These are phyloP conservation scores for Saccharum officinarum DNA, from an alignment of 176 grass and related monocot species.

Conservation along the genomic window DNA sequence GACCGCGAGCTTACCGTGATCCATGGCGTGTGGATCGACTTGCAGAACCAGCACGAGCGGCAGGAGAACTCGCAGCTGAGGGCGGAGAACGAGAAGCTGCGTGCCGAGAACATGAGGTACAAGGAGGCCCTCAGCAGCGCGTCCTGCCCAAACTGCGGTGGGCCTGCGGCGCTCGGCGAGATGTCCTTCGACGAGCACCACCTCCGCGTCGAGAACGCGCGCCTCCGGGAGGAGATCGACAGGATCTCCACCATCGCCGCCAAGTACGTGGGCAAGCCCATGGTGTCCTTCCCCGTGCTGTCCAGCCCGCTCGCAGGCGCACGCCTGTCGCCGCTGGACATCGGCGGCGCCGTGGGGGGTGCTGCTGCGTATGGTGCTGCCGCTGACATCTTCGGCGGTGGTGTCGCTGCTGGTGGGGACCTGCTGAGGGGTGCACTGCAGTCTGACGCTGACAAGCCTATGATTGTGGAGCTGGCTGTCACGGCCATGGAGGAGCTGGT, in stretches of 20 bases:
- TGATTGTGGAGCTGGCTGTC: slow-evolving; percentile 91
- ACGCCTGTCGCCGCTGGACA: slow-evolving; percentile 50
- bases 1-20: not conserved
- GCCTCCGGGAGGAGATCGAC: slow-evolving; percentile 81
- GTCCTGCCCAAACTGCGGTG: slow-evolving; percentile 79
- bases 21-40: not conserved
- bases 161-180: slow-evolving; percentile 67
- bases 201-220: slow-evolving; percentile 66
- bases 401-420: slow-evolving; percentile 37
- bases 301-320: slow-evolving; percentile 49
- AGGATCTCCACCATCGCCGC: slow-evolving; percentile 92
- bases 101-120: slow-evolving; percentile 73
- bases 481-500: slow-evolving; percentile 96
- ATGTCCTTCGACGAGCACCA: slow-evolving; percentile 90
- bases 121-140: slow-evolving; percentile 77
- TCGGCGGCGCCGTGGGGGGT: slow-evolving; percentile 31
- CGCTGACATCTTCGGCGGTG: slow-evolving; percentile 33
- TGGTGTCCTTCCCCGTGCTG: slow-evolving; percentile 77
- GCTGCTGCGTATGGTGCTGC: slow-evolving; percentile 32
- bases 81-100: slow-evolving; percentile 68
- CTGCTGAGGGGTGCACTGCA: slow-evolving; percentile 52
- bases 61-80: slow-evolving; percentile 74
- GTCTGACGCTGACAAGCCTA: slow-evolving; percentile 65
- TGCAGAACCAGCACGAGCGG: slow-evolving; percentile 76
- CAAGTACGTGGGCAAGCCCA: slow-evolving; percentile 95